Evolutionary conservation across 371 early-diverging fungal genomes (phyloP), one percentile per base, ranked within the genome.

Genomic region (Dipsacomyces acuminosporus): DNA sequence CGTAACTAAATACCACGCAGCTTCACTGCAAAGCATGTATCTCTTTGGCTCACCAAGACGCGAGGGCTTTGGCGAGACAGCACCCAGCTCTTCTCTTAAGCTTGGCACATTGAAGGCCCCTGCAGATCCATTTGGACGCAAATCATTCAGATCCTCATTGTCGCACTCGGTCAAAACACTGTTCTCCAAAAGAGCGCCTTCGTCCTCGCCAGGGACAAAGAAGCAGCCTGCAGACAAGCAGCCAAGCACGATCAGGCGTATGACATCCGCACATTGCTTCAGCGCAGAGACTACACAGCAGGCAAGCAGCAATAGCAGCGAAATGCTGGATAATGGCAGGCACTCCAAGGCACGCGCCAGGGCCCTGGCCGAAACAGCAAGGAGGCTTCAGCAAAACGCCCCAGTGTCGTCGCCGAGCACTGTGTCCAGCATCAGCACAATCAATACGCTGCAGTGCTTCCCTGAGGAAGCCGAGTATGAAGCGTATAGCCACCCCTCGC

Each of bases 341-440:
- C 49, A 66, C 36, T 52, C 67, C 2, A 51, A 49, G 35, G 67
- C 58, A 8, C 57, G 67, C 3, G 64, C 62, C 1, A 47, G 45
- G 20, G 64, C 48, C 14, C 42, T 66, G 35, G 67, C 67, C 3
- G 67, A 66, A 19, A 66, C 67, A 1, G 48, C 47, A 21, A 43
- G 64, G 9, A 43, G 67, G 7, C 47, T 66, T 8, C 64, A 66
- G 23, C 52, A 52, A n/a, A n/a, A n/a, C 3, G 25, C 52, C 13
- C 44, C 47, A n/a, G 30, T 47, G 6, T 49, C 49, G 34, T 42
- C 56, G 9, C 67, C 67, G 1, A 34, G 51, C 9, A 57, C 67
- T 1, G 64, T 64, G 8, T 66, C 66, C 6, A 66, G 66, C 43
- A 56, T 62, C n/a, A 36, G 44, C 52, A 62, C 66, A 8, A 57